Evolutionary conservation across 352 stramenopile species (phyloP).

Genomic region (Plasmopara viticola): DNA sequence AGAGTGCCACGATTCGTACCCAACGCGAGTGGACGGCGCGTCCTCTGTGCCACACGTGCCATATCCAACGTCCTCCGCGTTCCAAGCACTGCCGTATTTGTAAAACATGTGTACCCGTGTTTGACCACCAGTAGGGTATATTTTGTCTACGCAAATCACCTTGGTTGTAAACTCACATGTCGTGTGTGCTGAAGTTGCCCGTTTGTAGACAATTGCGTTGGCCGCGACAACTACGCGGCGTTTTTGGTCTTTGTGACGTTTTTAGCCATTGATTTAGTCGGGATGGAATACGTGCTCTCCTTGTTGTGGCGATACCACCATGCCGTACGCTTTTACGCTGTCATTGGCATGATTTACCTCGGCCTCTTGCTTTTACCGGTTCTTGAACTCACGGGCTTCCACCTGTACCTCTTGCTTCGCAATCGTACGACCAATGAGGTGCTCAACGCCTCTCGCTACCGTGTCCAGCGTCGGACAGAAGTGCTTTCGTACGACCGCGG

Average conservation of each 20-base stretch:
- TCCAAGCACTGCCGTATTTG: constrained; percentile 89
- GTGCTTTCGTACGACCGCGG: constrained; percentile 43
- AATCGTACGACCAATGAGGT: constrained; percentile 81
- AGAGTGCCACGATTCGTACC: constrained; percentile 15
- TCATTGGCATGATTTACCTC: constrained; percentile 41
- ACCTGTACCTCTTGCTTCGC: constrained; percentile 62
- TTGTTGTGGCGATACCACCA: constrained; percentile 42
- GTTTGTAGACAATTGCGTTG: constrained; percentile 98
- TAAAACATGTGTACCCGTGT: constrained; percentile 91
- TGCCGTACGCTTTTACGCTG: constrained; percentile 24
- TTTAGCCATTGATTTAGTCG: constrained; percentile 38
- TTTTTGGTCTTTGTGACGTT: constrained; percentile 62
- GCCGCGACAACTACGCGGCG: constrained; percentile 94
- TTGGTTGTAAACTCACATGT: constrained; percentile 6
- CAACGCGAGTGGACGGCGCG: constrained; percentile 40
- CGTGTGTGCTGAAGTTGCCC: constrained; percentile 67
- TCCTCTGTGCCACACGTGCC: constrained; percentile 79
- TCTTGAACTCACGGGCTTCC: constrained; percentile 50
- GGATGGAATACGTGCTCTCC: constrained; percentile 58
- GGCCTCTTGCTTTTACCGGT: constrained; percentile 43
- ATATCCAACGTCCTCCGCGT: constrained; percentile 67
- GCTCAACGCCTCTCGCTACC: constrained; percentile 63
- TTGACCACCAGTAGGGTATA: constrained; percentile 95
- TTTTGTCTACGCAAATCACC: not conserved
- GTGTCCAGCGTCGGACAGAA: constrained; percentile 30